These are phyloP conservation scores for Botrytis aclada DNA, from an alignment of 2,329 filamentous ascomycete genomes.

Conservation along the genomic window DNA sequence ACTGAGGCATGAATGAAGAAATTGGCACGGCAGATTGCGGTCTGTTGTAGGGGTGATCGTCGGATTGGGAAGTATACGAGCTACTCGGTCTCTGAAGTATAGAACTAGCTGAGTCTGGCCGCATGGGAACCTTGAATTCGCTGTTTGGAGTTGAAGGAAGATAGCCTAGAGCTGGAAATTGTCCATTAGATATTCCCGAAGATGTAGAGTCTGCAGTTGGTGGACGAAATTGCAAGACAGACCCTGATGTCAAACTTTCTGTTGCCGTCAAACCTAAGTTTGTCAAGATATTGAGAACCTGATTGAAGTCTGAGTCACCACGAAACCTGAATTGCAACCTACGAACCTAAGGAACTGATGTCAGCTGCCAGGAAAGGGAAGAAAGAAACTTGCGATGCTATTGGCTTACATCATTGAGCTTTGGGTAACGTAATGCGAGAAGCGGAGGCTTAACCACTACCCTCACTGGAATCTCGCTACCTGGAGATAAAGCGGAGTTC, in stretches of 20 bases:
- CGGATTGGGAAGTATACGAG: neutral
- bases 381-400: neutral
- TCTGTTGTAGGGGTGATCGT: neutral
- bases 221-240: slow-evolving; percentile 10
- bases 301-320: slow-evolving; percentile 39
- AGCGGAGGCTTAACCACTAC: slow-evolving; percentile 36
- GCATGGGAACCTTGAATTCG: slow-evolving; percentile 28
- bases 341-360: slow-evolving; percentile 38
- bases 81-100: slow-evolving; percentile 14
- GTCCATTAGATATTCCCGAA: neutral
- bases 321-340: slow-evolving; percentile 46
- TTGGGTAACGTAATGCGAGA: slow-evolving; percentile 40
- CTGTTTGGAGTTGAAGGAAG: slow-evolving; percentile 9
- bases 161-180: neutral
- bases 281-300: slow-evolving; percentile 32
- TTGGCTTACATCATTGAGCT: slow-evolving; percentile 30
- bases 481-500: slow-evolving; percentile 24
- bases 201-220: neutral
- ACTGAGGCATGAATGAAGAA: slow-evolving; percentile 18
- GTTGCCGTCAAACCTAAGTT: slow-evolving; percentile 38
- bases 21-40: slow-evolving; percentile 20
- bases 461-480: slow-evolving; percentile 35
- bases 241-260: slow-evolving; percentile 19
- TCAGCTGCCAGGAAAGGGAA: neutral
- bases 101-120: slow-evolving; percentile 22